Conservation (phyloP, 2,329 filamentous ascomycete genomes). For the Stagonosporopsis cucurbitacearum region DNA sequence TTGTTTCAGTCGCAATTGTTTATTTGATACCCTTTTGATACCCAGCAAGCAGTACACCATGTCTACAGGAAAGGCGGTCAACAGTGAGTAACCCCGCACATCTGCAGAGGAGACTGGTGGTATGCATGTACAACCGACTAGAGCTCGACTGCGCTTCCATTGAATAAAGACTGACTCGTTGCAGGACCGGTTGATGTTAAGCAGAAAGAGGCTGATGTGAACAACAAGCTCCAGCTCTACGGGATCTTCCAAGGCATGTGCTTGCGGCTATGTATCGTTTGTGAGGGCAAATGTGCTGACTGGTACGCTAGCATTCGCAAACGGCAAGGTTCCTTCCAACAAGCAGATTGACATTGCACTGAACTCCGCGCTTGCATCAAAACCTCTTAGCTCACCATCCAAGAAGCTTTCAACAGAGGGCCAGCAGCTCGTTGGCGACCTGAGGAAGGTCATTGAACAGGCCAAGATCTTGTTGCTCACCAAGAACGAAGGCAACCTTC, state of each 20-base stretch:
- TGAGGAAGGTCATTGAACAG: conserved; percentile 80
- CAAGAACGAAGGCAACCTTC: conserved; percentile 93
- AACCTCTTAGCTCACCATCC: conserved; percentile 72
- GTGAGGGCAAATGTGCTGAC: conserved; percentile 20
- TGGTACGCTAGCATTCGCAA: conserved; percentile 72
- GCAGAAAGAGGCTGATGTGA: conserved; percentile 83
- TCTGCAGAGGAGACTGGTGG: not conserved
- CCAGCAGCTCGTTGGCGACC: conserved; percentile 75
- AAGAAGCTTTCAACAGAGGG: conserved; percentile 83
- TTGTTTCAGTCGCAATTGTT: conserved; percentile 33
- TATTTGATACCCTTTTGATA: conserved; percentile 43
- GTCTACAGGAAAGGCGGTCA: conserved; percentile 35
- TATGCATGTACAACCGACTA: not conserved
- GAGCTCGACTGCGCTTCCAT: not conserved
- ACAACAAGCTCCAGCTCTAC: conserved; percentile 92
- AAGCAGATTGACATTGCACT: conserved; percentile 94
- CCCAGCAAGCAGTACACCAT: conserved; percentile 31
- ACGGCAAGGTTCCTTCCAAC: conserved; percentile 92
- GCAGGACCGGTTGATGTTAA: conserved; percentile 69
- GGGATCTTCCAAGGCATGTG: conserved; percentile 75
- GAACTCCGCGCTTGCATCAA: conserved; percentile 82
- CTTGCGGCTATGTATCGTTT: not conserved
- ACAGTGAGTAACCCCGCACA: conserved; percentile 27
- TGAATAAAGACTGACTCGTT: conserved; percentile 58
- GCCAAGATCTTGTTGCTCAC: conserved; percentile 84